phyloP scores from a whole-genome alignment of 768 basidiomycete species.

The Trametes cinnabarina region DNA sequence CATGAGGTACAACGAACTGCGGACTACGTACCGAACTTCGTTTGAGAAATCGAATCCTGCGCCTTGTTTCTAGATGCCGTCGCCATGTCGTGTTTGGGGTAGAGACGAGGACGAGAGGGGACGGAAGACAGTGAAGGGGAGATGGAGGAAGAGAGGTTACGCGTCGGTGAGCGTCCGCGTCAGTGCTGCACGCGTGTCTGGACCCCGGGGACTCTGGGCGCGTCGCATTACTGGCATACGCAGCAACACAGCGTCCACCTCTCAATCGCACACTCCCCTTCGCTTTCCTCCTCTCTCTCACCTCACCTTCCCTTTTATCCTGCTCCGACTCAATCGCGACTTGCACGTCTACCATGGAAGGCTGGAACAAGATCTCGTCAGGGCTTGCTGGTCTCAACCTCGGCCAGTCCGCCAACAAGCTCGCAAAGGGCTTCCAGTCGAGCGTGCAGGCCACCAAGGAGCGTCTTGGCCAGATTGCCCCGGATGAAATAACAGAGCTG shows the following conservation, averaged over 20 bases:
- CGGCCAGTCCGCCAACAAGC: conserved; percentile 69
- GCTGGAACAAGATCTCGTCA: conserved; percentile 68
- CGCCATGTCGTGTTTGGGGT: conserved; percentile 36
- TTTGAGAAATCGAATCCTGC: conserved; percentile 82
- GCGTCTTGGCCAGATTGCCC: conserved; percentile 81
- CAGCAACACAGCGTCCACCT: conserved; percentile 10
- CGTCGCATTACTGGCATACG: neutral
- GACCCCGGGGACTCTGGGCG: conserved; percentile 10
- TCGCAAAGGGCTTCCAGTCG: conserved; percentile 77
- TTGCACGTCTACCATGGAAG: conserved; percentile 33
- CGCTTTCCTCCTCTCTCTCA: neutral
- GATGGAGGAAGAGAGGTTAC: conserved; percentile 3
- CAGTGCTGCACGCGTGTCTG: conserved; percentile 19
- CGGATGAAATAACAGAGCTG: conserved; percentile 93
- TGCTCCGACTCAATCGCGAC: neutral
- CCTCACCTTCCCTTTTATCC: neutral
- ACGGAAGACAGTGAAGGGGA: neutral
- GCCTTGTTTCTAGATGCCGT: conserved; percentile 45
- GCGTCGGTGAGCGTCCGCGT: conserved; percentile 16
- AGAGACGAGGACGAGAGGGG: neutral
- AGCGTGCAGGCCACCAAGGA: conserved; percentile 86
- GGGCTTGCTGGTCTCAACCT: conserved; percentile 66
- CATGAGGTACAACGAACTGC: neutral
- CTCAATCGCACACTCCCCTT: neutral
- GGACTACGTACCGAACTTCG: conserved; percentile 51